Conservation (phyloP, 2,329 filamentous ascomycete species). For the Colletotrichum sp. region DNA sequence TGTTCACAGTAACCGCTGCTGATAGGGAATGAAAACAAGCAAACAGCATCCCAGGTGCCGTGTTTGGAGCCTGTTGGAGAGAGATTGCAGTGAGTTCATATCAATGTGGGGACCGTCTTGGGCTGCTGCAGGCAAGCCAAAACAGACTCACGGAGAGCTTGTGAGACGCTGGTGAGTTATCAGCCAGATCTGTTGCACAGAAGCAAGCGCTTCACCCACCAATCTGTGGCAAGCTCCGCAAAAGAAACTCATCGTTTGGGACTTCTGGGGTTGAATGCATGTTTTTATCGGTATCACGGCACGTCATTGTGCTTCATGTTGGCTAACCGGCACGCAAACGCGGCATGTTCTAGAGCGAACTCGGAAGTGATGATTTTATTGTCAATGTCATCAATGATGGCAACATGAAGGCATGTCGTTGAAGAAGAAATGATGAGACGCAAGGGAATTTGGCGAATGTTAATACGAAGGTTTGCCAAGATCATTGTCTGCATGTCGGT, state of each 20-base stretch:
- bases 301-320: not conserved
- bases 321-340: not conserved
- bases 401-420: not conserved
- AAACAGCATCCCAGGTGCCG: not conserved
- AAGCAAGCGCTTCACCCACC: not conserved
- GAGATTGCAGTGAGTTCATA: not conserved
- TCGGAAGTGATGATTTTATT: not conserved
- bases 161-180: not conserved
- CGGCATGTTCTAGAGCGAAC: not conserved
- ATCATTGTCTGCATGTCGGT: not conserved
- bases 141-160: not conserved
- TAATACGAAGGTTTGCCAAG: not conserved
- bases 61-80: not conserved
- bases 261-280: not conserved
- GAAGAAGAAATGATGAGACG: not conserved
- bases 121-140: not conserved
- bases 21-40: not conserved
- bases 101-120: not conserved
- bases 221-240: not conserved
- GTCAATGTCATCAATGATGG: not conserved
- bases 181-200: not conserved
- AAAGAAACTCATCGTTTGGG: not conserved
- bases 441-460: not conserved
- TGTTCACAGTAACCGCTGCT: not conserved
- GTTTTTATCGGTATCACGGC: not conserved